phyloP scores from a whole-genome alignment of 1,284 basidiomycete genomes.

The Tylopilus orsonianus region DNA sequence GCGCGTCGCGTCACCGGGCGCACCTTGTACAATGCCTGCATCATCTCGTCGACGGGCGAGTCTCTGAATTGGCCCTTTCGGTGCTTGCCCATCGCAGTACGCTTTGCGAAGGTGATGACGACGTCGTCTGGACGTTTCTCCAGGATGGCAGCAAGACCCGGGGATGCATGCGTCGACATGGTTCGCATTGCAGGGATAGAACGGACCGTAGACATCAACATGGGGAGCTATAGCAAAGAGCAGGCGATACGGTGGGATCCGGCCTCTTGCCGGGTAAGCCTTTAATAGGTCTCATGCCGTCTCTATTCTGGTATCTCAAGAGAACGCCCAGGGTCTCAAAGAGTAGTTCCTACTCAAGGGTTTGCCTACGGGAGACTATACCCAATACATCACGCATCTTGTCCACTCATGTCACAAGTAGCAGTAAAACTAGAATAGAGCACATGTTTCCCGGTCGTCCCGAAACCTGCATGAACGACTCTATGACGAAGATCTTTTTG shows the following conservation, averaged over 20 bases:
- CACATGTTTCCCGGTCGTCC: neutral
- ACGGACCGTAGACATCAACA: slow-evolving; percentile 20
- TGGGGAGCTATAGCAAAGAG: slow-evolving; percentile 5
- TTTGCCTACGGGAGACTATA: too few relatives aligned
- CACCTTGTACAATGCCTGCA: slow-evolving; percentile 69
- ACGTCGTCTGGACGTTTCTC: slow-evolving; percentile 77
- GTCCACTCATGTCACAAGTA: neutral
- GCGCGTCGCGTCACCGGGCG: neutral
- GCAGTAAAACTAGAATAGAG: neutral
- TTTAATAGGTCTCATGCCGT: too few relatives aligned
- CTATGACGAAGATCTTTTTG: slow-evolving; percentile 5
- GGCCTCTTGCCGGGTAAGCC: too few relatives aligned
- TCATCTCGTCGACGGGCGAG: slow-evolving; percentile 68
- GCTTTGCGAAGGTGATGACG: slow-evolving; percentile 83
- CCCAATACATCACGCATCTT: too few relatives aligned
- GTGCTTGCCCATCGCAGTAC: slow-evolving; percentile 74
- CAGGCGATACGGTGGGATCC: too few relatives aligned
- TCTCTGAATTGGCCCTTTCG: slow-evolving; percentile 84
- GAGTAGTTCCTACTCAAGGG: too few relatives aligned
- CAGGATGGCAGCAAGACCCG: slow-evolving; percentile 49
- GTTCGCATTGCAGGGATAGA: slow-evolving; percentile 9
- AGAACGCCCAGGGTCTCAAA: too few relatives aligned
- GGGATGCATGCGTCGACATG: slow-evolving; percentile 45
- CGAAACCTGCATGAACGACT: slow-evolving; percentile 3
- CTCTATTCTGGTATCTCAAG: too few relatives aligned